These are phyloP conservation scores for Ceratocystis lukuohia DNA, from an alignment of 2,329 filamentous ascomycete genomes.

Conservation along the genomic window DNA sequence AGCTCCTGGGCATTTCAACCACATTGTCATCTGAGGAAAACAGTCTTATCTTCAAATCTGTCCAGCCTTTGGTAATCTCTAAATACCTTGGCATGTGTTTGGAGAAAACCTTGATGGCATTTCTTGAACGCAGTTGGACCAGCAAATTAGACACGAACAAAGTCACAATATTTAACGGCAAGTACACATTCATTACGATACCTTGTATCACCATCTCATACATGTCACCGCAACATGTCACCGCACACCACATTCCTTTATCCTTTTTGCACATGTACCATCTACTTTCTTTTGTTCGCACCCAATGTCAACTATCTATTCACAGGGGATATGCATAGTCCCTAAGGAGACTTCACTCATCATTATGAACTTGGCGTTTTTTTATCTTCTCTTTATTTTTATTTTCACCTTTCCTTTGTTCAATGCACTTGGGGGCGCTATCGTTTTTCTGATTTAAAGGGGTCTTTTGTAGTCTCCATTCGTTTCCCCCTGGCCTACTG, in stretches of 20 bases:
- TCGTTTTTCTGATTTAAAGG: background rate
- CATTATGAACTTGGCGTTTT: background rate
- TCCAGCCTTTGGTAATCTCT: no score
- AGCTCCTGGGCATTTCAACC: conserved; percentile 68
- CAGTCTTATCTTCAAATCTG: background rate
- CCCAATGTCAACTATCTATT: background rate
- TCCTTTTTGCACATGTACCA: background rate
- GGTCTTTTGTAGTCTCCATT: background rate
- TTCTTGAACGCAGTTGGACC: background rate
- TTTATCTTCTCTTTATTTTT: background rate
- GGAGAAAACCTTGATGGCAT: background rate
- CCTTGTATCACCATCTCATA: background rate
- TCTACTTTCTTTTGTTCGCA: conserved; percentile 1
- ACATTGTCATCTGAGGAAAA: conserved; percentile 51
- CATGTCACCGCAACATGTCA: no score
- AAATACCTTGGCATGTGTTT: background rate
- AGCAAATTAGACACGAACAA: background rate
- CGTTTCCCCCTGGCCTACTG: background rate
- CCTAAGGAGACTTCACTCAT: background rate
- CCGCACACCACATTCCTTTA: background rate
- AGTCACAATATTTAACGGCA: background rate
- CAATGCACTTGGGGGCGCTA: background rate
- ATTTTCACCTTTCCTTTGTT: background rate
- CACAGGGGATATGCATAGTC: conserved; percentile 9
- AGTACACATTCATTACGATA: background rate